phyloP scores from a whole-genome alignment of 78 protist species.

The Diacronema lutheri region DNA sequence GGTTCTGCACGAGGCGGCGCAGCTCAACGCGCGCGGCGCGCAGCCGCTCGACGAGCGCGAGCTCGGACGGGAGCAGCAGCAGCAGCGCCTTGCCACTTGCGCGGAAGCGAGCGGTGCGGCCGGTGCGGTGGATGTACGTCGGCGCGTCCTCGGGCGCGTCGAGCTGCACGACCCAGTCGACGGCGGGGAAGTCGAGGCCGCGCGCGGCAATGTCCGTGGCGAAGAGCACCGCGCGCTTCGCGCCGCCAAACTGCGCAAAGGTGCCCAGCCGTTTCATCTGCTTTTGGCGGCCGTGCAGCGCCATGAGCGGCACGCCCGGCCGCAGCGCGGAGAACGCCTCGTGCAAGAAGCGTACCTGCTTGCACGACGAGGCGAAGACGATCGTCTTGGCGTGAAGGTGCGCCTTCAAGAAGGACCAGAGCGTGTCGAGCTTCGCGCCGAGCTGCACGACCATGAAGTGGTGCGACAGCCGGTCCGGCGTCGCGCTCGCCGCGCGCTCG shows the following conservation, averaged over 20 bases:
- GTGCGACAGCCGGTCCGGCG: conserved; percentile 34
- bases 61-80: conserved; percentile 11
- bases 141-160: conserved; percentile 93
- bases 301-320: conserved; percentile 76
- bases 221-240: conserved; percentile 78
- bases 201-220: conserved; percentile 98
- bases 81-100: conserved; percentile 43
- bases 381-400: conserved; percentile 79
- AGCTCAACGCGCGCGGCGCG: neutral
- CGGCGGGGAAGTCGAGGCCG: conserved; percentile 96
- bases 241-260: conserved; percentile 5
- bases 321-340: conserved; percentile 66
- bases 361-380: conserved; percentile 89
- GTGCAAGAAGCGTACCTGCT: conserved; percentile 82
- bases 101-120: conserved; percentile 92
- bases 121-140: conserved; percentile 97
- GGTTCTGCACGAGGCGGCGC: neutral
- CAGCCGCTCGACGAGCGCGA: neutral
- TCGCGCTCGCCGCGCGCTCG: conserved; percentile 7
- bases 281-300: conserved; percentile 88
- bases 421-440: conserved; percentile 73
- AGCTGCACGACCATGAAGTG: conserved; percentile 41
- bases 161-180: conserved; percentile 94
- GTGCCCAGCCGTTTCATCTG: conserved; percentile 48
- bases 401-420: conserved; percentile 76